phyloP scores from a whole-genome alignment of 257 asterid genomes.

The Misopates orontium region DNA sequence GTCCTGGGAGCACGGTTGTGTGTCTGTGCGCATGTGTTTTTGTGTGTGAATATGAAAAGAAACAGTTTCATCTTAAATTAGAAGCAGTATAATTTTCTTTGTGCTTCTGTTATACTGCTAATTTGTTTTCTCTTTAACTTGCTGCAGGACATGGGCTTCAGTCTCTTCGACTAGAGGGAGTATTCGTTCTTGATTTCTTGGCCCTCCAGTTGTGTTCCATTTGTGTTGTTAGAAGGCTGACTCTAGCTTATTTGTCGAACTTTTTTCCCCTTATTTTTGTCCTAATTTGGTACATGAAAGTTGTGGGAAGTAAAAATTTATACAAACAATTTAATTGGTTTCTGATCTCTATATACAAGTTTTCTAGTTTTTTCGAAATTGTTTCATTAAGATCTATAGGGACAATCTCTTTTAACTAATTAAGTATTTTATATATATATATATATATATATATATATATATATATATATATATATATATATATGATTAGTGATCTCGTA shows the following conservation, averaged over 20 bases:
- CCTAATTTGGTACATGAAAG: neutral
- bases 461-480: too few species aligned
- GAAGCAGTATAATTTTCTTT: neutral
- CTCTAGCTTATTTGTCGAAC: neutral
- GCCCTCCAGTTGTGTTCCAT: neutral
- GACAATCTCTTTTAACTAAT: too few species aligned
- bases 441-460: too few species aligned
- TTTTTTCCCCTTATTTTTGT: neutral
- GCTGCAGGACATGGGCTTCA: slow-evolving; percentile 29
- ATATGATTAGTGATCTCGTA: too few species aligned
- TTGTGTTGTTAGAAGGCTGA: neutral
- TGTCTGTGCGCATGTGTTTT: too few species aligned
- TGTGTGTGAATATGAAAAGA: too few species aligned
- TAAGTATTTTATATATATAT: too few species aligned
- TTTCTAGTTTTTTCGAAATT: too few species aligned
- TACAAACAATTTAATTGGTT: too few species aligned
- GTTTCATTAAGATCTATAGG: too few species aligned
- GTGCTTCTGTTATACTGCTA: neutral
- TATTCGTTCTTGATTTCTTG: neutral
- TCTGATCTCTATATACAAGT: too few species aligned
- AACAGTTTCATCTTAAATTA: neutral
- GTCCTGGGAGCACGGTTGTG: too few species aligned
- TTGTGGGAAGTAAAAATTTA: neutral
- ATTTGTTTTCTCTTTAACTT: neutral
- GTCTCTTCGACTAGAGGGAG: slow-evolving; percentile 27